Conservation (phyloP, 1,284 basidiomycete genomes). For the Trichosporon sp. region DNA sequence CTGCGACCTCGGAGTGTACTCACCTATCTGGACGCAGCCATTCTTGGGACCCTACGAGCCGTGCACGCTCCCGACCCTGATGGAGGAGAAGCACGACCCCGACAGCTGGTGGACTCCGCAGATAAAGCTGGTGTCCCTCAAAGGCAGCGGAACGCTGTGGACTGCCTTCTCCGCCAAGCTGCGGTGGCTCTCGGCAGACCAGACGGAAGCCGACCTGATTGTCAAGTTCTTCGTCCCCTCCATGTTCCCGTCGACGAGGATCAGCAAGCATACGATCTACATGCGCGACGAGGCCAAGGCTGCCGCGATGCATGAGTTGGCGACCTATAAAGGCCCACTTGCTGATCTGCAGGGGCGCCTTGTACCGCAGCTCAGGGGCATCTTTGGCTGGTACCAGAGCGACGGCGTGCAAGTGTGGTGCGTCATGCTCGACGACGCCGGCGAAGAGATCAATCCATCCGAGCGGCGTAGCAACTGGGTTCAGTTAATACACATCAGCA, state of each 20-base stretch:
- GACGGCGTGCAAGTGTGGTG: conserved; percentile 23
- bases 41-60: conserved; percentile 20
- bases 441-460: not conserved
- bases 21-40: conserved; percentile 6
- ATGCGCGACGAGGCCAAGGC: conserved; percentile 7
- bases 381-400: conserved; percentile 24
- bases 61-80: not conserved
- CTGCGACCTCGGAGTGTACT: not conserved
- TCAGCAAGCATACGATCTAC: not conserved
- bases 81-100: not conserved
- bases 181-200: conserved; percentile 1
- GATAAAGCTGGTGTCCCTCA: conserved; percentile 19
- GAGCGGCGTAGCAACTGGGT: conserved; percentile 2
- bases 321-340: conserved; percentile 18
- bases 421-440: conserved; percentile 26
- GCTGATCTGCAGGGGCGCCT: conserved; percentile 22
- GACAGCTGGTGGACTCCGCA: conserved; percentile 22
- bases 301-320: conserved; percentile 7
- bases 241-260: not conserved
- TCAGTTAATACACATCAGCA: not conserved
- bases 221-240: conserved; percentile 25
- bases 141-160: conserved; percentile 19
- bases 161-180: conserved; percentile 22
- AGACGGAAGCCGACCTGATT: conserved; percentile 20
- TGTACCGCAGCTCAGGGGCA: conserved; percentile 23